Evolutionary conservation across 495 filamentous ascomycete species (phyloP).

Genomic region (Darksidea phi): DNA sequence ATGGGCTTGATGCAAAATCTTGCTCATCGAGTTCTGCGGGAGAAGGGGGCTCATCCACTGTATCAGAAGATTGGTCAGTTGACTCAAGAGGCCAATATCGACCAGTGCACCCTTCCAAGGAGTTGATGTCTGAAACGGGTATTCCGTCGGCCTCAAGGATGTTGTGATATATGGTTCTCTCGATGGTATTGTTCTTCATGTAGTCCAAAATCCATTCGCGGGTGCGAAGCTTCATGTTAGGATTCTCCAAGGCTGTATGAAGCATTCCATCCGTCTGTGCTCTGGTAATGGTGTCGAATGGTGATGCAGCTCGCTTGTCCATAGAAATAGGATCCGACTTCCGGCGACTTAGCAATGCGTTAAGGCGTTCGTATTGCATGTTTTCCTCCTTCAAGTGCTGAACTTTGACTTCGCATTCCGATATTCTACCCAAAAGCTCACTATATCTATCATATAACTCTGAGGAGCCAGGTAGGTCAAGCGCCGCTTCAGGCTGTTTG

Average conservation of each 20-base stretch:
- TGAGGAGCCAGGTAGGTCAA: no score
- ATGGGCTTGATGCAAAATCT: no score
- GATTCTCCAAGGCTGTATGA: not conserved
- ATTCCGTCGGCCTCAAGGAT: constrained; percentile 1
- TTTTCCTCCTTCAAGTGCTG: not conserved
- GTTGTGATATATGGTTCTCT: constrained; percentile 1
- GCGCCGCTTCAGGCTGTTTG: no score
- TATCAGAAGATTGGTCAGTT: not conserved
- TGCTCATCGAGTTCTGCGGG: no score
- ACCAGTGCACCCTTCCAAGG: constrained; percentile 5
- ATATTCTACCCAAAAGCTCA: not conserved
- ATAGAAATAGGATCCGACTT: no score
- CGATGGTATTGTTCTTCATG: constrained; percentile 5
- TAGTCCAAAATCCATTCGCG: constrained; percentile 4
- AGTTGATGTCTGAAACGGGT: not conserved
- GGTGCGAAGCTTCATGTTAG: not conserved
- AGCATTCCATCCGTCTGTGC: not conserved
- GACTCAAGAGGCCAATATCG: constrained; percentile 1
- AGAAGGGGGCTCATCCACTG: no score
- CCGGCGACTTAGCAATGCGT: no score
- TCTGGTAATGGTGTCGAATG: no score
- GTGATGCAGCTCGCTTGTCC: no score
- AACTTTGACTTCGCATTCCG: constrained; percentile 1
- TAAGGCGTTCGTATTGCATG: no score
- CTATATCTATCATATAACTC: not conserved